Conservation (phyloP, 106 monocot species). For the Dactylorhiza incarnata region DNA sequence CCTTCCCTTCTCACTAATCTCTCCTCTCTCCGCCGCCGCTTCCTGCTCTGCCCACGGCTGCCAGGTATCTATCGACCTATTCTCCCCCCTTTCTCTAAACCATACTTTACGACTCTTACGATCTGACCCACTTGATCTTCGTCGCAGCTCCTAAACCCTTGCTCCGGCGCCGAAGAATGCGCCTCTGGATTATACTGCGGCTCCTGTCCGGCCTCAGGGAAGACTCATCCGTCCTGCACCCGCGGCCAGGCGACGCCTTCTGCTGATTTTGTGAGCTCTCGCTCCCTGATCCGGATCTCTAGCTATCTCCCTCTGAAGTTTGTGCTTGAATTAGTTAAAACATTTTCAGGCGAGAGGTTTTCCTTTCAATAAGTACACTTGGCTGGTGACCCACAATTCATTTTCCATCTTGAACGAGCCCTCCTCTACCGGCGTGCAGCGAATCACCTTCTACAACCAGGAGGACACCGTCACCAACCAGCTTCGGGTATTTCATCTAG, state of each 20-base stretch:
- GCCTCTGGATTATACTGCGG: slow-evolving; percentile 71
- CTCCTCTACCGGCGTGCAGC: slow-evolving; percentile 61
- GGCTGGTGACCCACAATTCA: slow-evolving; percentile 97
- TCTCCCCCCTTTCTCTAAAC: not conserved
- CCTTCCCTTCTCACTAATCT: not conserved
- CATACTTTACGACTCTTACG: not conserved
- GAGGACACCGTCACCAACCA: slow-evolving; percentile 96
- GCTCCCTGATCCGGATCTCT: not conserved
- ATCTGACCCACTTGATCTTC: not conserved
- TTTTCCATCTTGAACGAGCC: slow-evolving; percentile 87
- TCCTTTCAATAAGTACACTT: slow-evolving; percentile 89
- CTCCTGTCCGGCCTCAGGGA: slow-evolving; percentile 57
- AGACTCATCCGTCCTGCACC: slow-evolving; percentile 47
- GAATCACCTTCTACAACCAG: slow-evolving; percentile 94
- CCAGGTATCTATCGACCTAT: slow-evolving; percentile 17
- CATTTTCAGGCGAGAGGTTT: slow-evolving; percentile 53
- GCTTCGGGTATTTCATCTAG: slow-evolving; percentile 39
- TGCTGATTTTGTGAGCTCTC: slow-evolving; percentile 38
- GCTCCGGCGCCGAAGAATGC: slow-evolving; percentile 61
- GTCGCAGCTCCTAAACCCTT: slow-evolving; percentile 58
- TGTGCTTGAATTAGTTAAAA: not conserved
- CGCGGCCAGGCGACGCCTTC: slow-evolving; percentile 55
- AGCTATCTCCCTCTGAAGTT: not conserved
- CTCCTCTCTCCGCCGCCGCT: not conserved
- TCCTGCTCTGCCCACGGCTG: slow-evolving; percentile 27